phyloP scores from a whole-genome alignment of 1,284 basidiomycete species.

The Trametes sp. region DNA sequence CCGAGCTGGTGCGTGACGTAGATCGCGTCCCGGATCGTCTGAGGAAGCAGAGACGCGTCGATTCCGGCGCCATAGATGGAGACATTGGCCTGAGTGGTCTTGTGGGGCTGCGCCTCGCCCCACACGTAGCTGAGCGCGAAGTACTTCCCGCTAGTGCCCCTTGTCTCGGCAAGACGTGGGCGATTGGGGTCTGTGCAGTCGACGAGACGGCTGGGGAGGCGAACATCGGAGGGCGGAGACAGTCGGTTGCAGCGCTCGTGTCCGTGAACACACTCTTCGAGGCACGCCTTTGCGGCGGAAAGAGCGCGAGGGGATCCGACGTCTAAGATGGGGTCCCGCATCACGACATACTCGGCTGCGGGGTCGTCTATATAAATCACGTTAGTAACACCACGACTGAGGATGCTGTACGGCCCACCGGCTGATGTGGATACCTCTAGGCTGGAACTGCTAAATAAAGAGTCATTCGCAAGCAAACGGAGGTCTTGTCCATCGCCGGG shows the following conservation, averaged over 20 bases:
- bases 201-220: constrained; percentile 18
- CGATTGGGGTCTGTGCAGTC: constrained; percentile 15
- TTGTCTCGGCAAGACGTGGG: not conserved
- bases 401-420: no score
- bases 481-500: no score
- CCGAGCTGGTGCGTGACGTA: constrained; percentile 5
- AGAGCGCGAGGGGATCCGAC: not conserved
- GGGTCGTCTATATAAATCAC: constrained; percentile 2
- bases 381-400: not conserved
- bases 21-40: constrained; percentile 15
- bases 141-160: constrained; percentile 4
- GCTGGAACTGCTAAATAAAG: no score
- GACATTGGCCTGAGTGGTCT: constrained; percentile 4
- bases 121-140: constrained; percentile 26
- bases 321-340: not conserved
- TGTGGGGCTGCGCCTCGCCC: constrained; percentile 20
- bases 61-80: not conserved
- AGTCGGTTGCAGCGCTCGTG: not conserved
- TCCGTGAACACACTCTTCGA: not conserved
- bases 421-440: no score
- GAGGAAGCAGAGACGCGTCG: constrained; percentile 1
- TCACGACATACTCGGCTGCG: constrained; percentile 8
- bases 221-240: not conserved
- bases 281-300: not conserved
- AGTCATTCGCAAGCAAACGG: no score